phyloP scores from a whole-genome alignment of 352 stramenopile species.

The Phytophthora ohioensis region DNA sequence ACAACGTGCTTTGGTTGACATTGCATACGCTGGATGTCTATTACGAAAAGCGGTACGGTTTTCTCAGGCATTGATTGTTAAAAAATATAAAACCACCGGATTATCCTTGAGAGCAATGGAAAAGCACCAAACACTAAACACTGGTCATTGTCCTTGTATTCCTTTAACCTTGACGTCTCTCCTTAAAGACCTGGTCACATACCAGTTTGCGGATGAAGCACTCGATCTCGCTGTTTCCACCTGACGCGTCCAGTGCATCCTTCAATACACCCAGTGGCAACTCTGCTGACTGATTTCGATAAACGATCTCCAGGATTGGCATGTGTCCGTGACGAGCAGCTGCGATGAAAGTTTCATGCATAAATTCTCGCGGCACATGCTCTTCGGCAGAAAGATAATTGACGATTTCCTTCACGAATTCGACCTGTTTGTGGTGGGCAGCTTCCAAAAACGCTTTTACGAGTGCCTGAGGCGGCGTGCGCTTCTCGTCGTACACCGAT shows the following conservation, averaged over 20 bases:
- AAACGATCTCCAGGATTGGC: neutral
- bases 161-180: too few species aligned
- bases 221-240: slow-evolving; percentile 8
- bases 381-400: slow-evolving; percentile 1
- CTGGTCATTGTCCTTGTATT: too few species aligned
- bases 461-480: neutral
- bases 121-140: too few species aligned
- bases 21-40: too few species aligned
- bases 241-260: neutral
- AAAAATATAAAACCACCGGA: too few species aligned
- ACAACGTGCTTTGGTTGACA: too few species aligned
- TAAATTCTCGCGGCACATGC: neutral
- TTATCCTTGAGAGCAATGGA: too few species aligned
- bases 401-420: neutral
- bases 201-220: slow-evolving; percentile 2
- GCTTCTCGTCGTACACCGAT: neutral
- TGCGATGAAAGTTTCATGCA: slow-evolving; percentile 9
- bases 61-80: too few species aligned
- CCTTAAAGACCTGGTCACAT: slow-evolving; percentile 5
- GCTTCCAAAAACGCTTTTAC: slow-evolving; percentile 7
- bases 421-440: neutral
- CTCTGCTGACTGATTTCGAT: neutral
- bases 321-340: slow-evolving; percentile 8
- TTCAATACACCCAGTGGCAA: slow-evolving; percentile 10
- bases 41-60: too few species aligned